These are phyloP conservation scores for Stagonosporopsis chrysanthemi DNA, from an alignment of 2,329 filamentous ascomycete species.

Conservation along the genomic window DNA sequence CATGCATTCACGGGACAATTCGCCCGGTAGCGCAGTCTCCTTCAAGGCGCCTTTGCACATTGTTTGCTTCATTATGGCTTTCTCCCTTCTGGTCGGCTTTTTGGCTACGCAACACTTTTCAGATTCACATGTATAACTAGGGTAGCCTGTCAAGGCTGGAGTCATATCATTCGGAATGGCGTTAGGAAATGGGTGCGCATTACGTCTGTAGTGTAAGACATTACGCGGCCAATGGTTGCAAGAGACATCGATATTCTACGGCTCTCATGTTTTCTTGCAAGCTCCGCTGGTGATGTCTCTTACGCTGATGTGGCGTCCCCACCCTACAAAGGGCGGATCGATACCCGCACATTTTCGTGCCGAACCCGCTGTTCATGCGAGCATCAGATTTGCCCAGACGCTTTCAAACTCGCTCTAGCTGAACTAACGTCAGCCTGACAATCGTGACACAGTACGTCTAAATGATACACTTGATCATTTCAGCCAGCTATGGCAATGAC, in stretches of 20 bases:
- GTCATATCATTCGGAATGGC: slow-evolving; percentile 5
- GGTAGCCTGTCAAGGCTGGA: slow-evolving; percentile 1
- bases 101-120: slow-evolving; percentile 2
- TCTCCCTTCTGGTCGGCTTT: slow-evolving; percentile 7
- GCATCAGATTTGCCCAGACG: neutral
- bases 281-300: neutral
- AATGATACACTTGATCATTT: neutral
- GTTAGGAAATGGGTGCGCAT: neutral
- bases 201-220: slow-evolving; percentile 5
- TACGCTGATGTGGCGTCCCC: slow-evolving; percentile 12
- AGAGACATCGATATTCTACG: neutral
- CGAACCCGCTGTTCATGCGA: slow-evolving; percentile 10
- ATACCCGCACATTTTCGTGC: slow-evolving; percentile 26
- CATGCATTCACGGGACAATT: neutral
- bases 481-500: neutral
- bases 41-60: slow-evolving; percentile 1
- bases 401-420: neutral
- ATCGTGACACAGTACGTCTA: neutral
- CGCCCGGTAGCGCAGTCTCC: neutral
- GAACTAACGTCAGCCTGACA: neutral
- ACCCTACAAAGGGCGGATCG: slow-evolving; percentile 12
- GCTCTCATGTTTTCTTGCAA: neutral
- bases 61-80: neutral
- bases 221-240: neutral
- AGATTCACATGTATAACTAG: slow-evolving; percentile 28